Conservation (phyloP, 2,329 filamentous ascomycete genomes). For the Sphaerulina vaccinii region DNA sequence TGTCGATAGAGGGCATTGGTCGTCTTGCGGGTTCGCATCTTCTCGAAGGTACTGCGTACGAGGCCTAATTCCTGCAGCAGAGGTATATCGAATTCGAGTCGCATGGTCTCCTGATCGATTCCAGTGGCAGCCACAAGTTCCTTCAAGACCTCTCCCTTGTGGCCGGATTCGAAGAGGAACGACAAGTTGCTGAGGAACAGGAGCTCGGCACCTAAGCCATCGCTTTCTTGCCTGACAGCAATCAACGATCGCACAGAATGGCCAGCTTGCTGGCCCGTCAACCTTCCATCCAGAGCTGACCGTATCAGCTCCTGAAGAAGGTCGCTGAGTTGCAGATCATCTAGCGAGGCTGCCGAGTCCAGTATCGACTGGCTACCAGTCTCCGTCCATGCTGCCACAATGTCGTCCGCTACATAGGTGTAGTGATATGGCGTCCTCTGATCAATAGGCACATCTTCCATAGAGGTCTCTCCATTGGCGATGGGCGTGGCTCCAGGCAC, state of each 20-base stretch:
- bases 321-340: slow-evolving; percentile 66
- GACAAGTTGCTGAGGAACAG: slow-evolving; percentile 82
- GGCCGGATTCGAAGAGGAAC: slow-evolving; percentile 71
- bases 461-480: slow-evolving; percentile 11
- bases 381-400: slow-evolving; percentile 65
- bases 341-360: slow-evolving; percentile 62
- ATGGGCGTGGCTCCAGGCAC: slow-evolving; percentile 15
- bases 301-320: slow-evolving; percentile 84
- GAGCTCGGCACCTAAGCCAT: slow-evolving; percentile 50
- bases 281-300: slow-evolving; percentile 66
- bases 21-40: slow-evolving; percentile 80
- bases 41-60: slow-evolving; percentile 79
- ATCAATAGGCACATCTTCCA: slow-evolving; percentile 8
- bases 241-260: slow-evolving; percentile 72
- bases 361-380: slow-evolving; percentile 67
- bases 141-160: slow-evolving; percentile 57
- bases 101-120: slow-evolving; percentile 70
- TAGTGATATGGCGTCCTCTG: slow-evolving; percentile 60
- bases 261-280: slow-evolving; percentile 69
- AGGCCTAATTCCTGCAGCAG: slow-evolving; percentile 74
- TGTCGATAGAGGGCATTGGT: slow-evolving; percentile 94
- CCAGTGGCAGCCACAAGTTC: slow-evolving; percentile 70
- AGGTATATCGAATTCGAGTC: slow-evolving; percentile 76
- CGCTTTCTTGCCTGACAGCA: slow-evolving; percentile 50
- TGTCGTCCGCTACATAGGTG: slow-evolving; percentile 70